A percentile compares a stretch with the other conserved stretches of the same genome.
phyloP scores from a whole-genome alignment of 169 alveolate species.

The Plasmodium blacklocki region DNA sequence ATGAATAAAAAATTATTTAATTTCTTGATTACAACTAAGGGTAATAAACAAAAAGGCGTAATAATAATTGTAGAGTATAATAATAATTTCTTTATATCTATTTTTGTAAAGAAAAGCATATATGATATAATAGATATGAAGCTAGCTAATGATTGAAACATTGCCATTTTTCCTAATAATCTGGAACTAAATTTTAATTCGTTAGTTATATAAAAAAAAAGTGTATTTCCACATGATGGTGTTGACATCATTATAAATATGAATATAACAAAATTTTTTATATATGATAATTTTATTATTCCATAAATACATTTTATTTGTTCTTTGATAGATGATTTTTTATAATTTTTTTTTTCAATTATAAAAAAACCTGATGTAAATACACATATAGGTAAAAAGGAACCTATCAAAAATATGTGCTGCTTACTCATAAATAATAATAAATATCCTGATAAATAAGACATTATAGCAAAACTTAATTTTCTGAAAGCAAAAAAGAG shows the following conservation, averaged over 20 bases:
- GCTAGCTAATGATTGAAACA: slow-evolving; percentile 89
- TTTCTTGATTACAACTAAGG: slow-evolving; percentile 84
- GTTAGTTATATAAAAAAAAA: slow-evolving; percentile 92
- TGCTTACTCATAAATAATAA: slow-evolving; percentile 67
- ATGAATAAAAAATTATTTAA: slow-evolving; percentile 85
- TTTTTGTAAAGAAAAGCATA: slow-evolving; percentile 82
- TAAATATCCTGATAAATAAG: slow-evolving; percentile 87
- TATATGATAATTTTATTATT: slow-evolving; percentile 77
- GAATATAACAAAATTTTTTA: slow-evolving; percentile 80
- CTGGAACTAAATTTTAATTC: slow-evolving; percentile 88
- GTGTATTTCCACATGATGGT: slow-evolving; percentile 90
- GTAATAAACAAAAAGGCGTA: slow-evolving; percentile 86
- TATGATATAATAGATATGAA: slow-evolving; percentile 84
- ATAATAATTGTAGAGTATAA: slow-evolving; percentile 85
- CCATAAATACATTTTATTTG: slow-evolving; percentile 55
- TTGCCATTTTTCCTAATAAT: slow-evolving; percentile 88
- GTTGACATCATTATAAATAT: slow-evolving; percentile 85
- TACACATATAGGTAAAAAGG: slow-evolving; percentile 84
- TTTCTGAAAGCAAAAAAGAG: slow-evolving; percentile 87
- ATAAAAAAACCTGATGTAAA: slow-evolving; percentile 83
- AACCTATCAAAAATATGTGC: slow-evolving; percentile 85
- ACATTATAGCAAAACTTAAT: slow-evolving; percentile 87
- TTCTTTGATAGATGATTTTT: slow-evolving; percentile 34
- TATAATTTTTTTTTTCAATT: slow-evolving; percentile 75
- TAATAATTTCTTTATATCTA: slow-evolving; percentile 81